Base-by-base conservation (phyloP, 2,329 filamentous ascomycete genomes). In the Chaetomiaceae sp. region DNA sequence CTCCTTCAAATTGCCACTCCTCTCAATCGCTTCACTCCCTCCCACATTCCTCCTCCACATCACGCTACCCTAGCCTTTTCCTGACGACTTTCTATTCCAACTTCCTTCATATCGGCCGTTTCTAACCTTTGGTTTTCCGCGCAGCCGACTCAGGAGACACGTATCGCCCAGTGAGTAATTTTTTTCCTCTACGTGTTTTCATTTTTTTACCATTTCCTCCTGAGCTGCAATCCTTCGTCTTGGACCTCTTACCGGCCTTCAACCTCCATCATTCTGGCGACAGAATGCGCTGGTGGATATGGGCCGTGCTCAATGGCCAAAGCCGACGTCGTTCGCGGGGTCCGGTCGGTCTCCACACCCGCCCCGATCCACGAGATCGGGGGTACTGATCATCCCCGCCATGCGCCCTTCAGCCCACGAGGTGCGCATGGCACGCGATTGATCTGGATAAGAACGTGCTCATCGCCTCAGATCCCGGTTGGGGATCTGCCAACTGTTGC, bases 61-160 rank as follows among this genome's bases (percentile, higher is more conserved):
- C 50, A 55, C 57, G 30, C 31, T 20, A 40, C 41, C 27, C 53
- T 48, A 38, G 54, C 58, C 51, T 53, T n/a, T n/a, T 51, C 46
- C 54, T 55, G 54, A 55, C 55, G 55, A 57, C 53, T 57, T 55
- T 59, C 60, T 53, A 57, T 61, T 55, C 53, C 47, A 53, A 57
- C 54, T 54, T 43, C 58, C 39, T 38, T 50, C 17, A 20, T 42
- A 39, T 42, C 31, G 3, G 16, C 19, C 4, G 16, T 33, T 27
- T 73, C 71, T 77, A 71, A 73, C 71, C 46, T 62, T 56, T 51
- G 34, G 48, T 57, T 63, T 60, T 57, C 56, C 67, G 58, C 68
- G 63, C 68, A 82, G 79, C 79, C 67, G 79, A 82, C 63, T 74
- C 76, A 62, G 76, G 76, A 68, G 78, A 82, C 64, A 82, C 71